Evolutionary conservation across 441 rosid genomes (phyloP), one percentile per base, ranked within the genome.

Genomic region (Omphalea diandra): DNA sequence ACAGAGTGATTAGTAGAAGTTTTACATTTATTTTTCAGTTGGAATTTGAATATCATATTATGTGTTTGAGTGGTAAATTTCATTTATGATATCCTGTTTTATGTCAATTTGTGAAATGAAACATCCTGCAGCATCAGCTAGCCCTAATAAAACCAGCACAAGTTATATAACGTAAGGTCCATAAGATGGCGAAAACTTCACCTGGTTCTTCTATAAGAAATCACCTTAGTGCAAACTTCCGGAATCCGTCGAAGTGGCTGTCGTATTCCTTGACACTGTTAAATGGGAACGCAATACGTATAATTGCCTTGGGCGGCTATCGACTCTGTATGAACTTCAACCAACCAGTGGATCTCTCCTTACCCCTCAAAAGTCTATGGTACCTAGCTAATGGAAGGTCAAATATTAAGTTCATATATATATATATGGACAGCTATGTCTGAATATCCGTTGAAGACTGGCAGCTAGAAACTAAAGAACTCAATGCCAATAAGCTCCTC

Each of bases 361-460:
- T n/a, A n/a, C n/a, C n/a, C n/a, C n/a, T n/a, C n/a, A n/a, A n/a
- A n/a, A n/a, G n/a, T n/a, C n/a, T n/a, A n/a, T n/a, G n/a, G n/a
- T n/a, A n/a, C n/a, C n/a, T n/a, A n/a, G n/a, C n/a, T 20, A n/a
- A 20, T 50, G 20, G 8, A 2, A 5, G 26, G 27, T 50, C 54
- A 50, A 20, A 50, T 20, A 50, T n/a, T n/a, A n/a, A n/a, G n/a
- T n/a, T n/a, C n/a, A n/a, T n/a, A n/a, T 17, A 17, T 17, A 4
- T 0, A 10, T 46, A 47, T 50, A 40, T 38, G 52, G 88, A 82
- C 60, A 6, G 82, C 63, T 81, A 82, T 83, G 86, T 82, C 59
- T 72, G 85, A 85, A 60, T 43, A 71, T 49, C 76, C 2, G 86
- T 32, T 82, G 76, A 63, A 49, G 74, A 73, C 70, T 32, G 72